These are phyloP conservation scores for Hypoxylon sp. DNA, from an alignment of 2,329 filamentous ascomycete species.

Conservation along the genomic window DNA sequence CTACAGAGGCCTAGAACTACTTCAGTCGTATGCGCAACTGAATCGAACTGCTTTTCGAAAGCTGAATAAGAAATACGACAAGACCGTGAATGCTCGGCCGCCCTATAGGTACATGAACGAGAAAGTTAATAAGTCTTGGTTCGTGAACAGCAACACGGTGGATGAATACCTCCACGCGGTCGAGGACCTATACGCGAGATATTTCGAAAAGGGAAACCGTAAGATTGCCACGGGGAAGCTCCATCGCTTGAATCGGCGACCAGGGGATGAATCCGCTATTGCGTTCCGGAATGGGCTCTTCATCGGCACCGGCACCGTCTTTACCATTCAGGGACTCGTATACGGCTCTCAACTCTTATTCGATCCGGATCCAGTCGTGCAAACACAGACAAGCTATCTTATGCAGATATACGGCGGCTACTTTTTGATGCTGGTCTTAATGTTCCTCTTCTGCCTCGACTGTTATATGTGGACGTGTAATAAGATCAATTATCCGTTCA, in stretches of 20 bases:
- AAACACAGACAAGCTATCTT: conserved; percentile 73
- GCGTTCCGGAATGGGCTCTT: conserved; percentile 74
- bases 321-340: conserved; percentile 74
- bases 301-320: conserved; percentile 75
- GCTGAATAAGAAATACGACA: conserved; percentile 99
- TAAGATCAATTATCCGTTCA: conserved; percentile 96
- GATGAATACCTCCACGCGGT: conserved; percentile 83
- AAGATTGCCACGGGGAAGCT: conserved; percentile 92
- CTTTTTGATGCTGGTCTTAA: conserved; percentile 84
- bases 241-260: conserved; percentile 75
- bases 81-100: conserved; percentile 82
- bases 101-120: conserved; percentile 87
- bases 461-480: conserved; percentile 84
- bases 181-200: conserved; percentile 92
- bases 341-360: conserved; percentile 68
- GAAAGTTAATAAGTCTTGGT: conserved; percentile 90
- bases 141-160: conserved; percentile 87
- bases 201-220: conserved; percentile 93
- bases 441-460: conserved; percentile 86
- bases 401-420: conserved; percentile 94
- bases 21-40: conserved; percentile 90
- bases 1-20: conserved; percentile 88
- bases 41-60: conserved; percentile 96
- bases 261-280: conserved; percentile 66
- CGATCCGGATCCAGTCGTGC: conserved; percentile 61